Percentiles rank a stretch among this genome's conserved stretches.
Conservation (phyloP, 805 yeast genomes). For the Lipomyces kockii region DNA sequence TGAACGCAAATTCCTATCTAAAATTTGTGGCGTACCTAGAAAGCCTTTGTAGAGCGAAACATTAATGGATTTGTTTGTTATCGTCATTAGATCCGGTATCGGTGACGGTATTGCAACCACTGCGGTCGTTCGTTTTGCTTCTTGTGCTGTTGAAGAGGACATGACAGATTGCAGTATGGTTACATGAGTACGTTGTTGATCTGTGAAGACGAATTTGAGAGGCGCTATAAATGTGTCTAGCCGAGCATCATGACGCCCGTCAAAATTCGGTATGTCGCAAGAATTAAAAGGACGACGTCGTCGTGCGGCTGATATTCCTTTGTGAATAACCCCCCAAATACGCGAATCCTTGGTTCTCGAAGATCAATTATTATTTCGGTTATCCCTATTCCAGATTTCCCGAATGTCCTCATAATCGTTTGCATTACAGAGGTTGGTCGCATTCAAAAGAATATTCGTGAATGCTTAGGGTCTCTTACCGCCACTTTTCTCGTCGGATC, state of each 20-base stretch:
- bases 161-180: neutral
- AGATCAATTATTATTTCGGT: neutral
- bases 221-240: neutral
- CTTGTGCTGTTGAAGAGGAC: neutral
- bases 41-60: conserved; percentile 7
- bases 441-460: neutral
- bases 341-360: too few species aligned
- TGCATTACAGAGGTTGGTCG: neutral
- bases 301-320: neutral
- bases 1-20: neutral
- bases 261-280: too few species aligned
- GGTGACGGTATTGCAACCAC: neutral
- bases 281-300: too few species aligned
- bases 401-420: neutral
- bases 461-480: neutral
- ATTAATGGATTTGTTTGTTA: conserved; percentile 13
- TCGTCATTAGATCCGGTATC: conserved; percentile 12
- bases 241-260: too few species aligned
- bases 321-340: too few species aligned
- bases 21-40: conserved; percentile 18
- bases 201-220: neutral
- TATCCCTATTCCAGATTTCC: neutral
- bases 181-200: neutral
- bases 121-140: neutral
- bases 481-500: neutral